These are phyloP conservation scores for Aegilops speltoides DNA, from an alignment of 176 grass and related monocot genomes.

Conservation along the genomic window DNA sequence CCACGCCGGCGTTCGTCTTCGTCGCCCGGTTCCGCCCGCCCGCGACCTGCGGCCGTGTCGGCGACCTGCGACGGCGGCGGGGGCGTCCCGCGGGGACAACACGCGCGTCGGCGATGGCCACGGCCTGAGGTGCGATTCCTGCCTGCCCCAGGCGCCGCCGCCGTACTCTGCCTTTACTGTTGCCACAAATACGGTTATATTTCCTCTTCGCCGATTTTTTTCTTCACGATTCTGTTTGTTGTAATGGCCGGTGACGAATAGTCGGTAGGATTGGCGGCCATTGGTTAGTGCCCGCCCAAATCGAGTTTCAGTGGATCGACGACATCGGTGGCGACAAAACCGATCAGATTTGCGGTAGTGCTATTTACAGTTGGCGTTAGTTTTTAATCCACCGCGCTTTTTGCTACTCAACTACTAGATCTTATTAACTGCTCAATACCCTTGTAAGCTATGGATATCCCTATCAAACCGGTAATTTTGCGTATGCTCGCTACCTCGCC, in stretches of 20 bases:
- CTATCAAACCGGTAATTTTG: background rate
- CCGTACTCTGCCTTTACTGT: background rate
- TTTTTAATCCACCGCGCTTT: background rate
- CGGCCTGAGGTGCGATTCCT: slow-evolving; percentile 42
- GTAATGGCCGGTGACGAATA: background rate
- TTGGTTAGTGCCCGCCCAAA: background rate
- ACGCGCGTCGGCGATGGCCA: slow-evolving; percentile 25
- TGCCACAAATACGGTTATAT: background rate
- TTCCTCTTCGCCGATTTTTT: background rate
- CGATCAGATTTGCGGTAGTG: background rate
- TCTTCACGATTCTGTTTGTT: background rate
- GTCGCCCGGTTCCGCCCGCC: background rate
- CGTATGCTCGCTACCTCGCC: background rate
- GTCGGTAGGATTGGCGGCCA: background rate
- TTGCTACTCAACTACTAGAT: background rate
- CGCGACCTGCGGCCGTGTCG: background rate
- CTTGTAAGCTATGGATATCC: background rate
- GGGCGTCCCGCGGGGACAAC: background rate
- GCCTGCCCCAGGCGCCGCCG: background rate
- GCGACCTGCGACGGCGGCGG: slow-evolving; percentile 26
- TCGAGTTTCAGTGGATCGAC: background rate
- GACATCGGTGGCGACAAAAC: background rate
- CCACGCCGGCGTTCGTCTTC: background rate
- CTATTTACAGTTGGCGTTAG: background rate
- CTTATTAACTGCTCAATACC: background rate